Percentiles rank a stretch among this genome's conserved stretches.
These are phyloP conservation scores for Penicillium odoratum DNA, from an alignment of 495 filamentous ascomycete genomes.

Conservation along the genomic window DNA sequence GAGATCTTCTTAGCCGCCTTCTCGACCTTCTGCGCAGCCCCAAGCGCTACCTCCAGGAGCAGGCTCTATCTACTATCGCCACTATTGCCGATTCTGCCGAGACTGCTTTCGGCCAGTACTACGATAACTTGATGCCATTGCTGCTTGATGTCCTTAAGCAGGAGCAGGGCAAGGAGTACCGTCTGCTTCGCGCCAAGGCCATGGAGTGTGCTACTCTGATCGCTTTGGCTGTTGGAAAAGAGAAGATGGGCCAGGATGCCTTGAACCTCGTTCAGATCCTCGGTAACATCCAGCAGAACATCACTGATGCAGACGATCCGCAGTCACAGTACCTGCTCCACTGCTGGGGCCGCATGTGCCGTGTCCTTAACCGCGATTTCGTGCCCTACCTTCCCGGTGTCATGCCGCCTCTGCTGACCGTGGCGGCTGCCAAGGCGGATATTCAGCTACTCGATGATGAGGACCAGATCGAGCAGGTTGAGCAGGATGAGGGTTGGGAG, in stretches of 20 bases:
- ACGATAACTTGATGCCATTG: conserved; percentile 90
- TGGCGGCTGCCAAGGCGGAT: conserved; percentile 94
- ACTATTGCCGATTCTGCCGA: conserved; percentile 98
- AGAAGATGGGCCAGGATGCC: conserved; percentile 85
- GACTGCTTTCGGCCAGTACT: conserved; percentile 93
- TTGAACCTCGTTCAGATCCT: conserved; percentile 81
- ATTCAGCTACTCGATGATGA: conserved; percentile 97
- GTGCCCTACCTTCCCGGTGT: conserved; percentile 88
- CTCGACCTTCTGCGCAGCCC: conserved; percentile 81
- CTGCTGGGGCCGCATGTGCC: conserved; percentile 99
- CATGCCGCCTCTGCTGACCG: conserved; percentile 88
- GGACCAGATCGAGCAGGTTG: conserved; percentile 86
- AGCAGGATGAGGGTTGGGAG: conserved; percentile 98
- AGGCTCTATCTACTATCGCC: conserved; percentile 96
- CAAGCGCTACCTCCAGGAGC: conserved; percentile 96
- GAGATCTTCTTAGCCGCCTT: conserved; percentile 77
- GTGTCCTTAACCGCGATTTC: conserved; percentile 87
- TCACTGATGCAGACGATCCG: conserved; percentile 90
- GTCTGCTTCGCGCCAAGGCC: conserved; percentile 90
- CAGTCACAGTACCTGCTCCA: conserved; percentile 97
- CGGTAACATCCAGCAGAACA: conserved; percentile 81
- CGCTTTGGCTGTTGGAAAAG: conserved; percentile 90
- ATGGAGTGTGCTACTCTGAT: conserved; percentile 99
- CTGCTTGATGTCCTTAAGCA: conserved; percentile 85
- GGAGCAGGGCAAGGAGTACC: conserved; percentile 88